phyloP scores from a whole-genome alignment of 331 rosid species.

The Acacia concinna region DNA sequence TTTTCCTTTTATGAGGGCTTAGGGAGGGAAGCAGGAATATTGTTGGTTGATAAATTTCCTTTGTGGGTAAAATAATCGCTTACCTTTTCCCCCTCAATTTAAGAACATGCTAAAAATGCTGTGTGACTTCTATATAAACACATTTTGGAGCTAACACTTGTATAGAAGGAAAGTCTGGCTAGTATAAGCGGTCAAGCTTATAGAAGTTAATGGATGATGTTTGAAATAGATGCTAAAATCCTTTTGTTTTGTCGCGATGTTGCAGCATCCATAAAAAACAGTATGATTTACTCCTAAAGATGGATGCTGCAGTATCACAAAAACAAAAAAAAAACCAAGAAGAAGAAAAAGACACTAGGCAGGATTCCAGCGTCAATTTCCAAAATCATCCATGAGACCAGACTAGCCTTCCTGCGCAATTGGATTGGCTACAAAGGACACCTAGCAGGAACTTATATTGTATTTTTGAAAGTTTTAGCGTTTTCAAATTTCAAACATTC shows the following conservation, averaged over 20 bases:
- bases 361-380: neutral
- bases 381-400: neutral
- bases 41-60: slow-evolving; percentile 2
- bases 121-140: neutral
- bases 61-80: neutral
- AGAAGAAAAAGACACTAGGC: neutral
- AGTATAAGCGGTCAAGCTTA: neutral
- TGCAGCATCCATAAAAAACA: neutral
- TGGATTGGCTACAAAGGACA: neutral
- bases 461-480: neutral
- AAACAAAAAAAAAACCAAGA: neutral
- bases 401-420: neutral
- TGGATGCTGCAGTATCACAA: neutral
- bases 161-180: neutral
- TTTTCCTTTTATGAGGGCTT: neutral
- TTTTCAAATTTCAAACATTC: neutral
- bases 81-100: neutral
- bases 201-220: neutral
- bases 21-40: neutral
- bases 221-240: slow-evolving; percentile 1
- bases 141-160: neutral
- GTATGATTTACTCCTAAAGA: neutral
- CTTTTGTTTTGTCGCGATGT: neutral
- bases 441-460: neutral
- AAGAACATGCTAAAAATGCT: slow-evolving; percentile 2